These are phyloP conservation scores for Aspergillus quadricinctus DNA, from an alignment of 2,329 filamentous ascomycete species.

Conservation along the genomic window DNA sequence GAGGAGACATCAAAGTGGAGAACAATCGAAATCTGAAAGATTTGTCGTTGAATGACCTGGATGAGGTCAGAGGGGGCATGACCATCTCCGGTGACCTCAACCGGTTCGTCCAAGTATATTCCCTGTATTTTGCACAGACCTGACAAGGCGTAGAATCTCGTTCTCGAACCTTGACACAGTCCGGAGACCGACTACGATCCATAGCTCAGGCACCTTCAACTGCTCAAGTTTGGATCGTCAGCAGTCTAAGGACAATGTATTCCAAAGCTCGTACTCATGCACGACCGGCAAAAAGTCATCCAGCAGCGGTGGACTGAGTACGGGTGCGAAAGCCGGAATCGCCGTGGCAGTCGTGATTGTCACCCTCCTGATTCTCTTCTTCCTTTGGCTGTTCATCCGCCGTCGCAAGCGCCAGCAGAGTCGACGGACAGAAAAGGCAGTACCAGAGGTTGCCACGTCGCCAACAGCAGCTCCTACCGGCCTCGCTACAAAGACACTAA, in stretches of 20 bases:
- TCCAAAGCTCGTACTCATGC: constrained; percentile 18
- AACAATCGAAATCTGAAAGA: constrained; percentile 18
- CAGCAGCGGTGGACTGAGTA: constrained; percentile 13
- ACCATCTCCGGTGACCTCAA: neutral
- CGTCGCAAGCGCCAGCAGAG: constrained; percentile 7
- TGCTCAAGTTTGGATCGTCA: constrained; percentile 18
- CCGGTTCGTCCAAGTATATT: neutral
- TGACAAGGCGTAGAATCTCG: constrained; percentile 15
- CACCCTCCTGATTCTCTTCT: constrained; percentile 15
- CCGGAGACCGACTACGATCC: constrained; percentile 18
- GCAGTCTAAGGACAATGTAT: constrained; percentile 10
- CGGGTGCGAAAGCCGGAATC: constrained; percentile 28
- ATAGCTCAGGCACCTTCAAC: constrained; percentile 16
- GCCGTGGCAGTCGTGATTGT: constrained; percentile 39
- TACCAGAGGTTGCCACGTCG: neutral
- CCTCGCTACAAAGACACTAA: neutral
- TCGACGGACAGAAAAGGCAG: neutral
- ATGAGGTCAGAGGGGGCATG: constrained; percentile 21
- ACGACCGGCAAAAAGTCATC: constrained; percentile 4
- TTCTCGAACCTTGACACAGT: constrained; percentile 22
- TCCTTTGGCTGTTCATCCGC: constrained; percentile 17
- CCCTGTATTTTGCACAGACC: neutral
- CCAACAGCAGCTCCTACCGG: neutral
- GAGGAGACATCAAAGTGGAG: constrained; percentile 16
- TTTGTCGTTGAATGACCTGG: constrained; percentile 17